Evolutionary conservation across 805 yeast genomes (phyloP).

Genomic region (Candida vartiovaarae): DNA sequence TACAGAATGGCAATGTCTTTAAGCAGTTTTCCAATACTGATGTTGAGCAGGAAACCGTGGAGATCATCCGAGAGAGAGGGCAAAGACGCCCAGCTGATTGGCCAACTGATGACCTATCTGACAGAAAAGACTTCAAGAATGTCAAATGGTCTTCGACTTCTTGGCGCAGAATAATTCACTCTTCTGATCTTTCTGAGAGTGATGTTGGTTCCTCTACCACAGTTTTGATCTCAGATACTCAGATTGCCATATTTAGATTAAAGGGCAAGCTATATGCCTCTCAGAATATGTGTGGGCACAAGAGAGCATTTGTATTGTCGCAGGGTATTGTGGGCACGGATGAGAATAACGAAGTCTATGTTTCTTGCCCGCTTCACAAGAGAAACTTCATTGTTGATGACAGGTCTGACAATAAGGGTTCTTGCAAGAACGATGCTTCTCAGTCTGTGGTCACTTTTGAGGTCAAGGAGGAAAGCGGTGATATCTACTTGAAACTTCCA

Average conservation of each 20-base stretch:
- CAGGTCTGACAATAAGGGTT: conserved; percentile 21
- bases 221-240: conserved; percentile 29
- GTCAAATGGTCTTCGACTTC: conserved; percentile 27
- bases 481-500: conserved; percentile 26
- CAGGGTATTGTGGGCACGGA: conserved; percentile 30
- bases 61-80: conserved; percentile 29
- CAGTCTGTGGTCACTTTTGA: conserved; percentile 31
- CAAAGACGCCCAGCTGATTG: conserved; percentile 32
- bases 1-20: conserved; percentile 21
- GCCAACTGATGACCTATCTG: conserved; percentile 22
- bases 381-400: conserved; percentile 26
- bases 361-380: conserved; percentile 33
- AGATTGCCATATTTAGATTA: conserved; percentile 29
- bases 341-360: conserved; percentile 24
- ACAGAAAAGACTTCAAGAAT: conserved; percentile 23
- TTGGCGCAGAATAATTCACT: conserved; percentile 25
- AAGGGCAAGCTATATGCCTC: conserved; percentile 29
- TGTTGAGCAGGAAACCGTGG: conserved; percentile 25
- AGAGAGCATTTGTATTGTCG: conserved; percentile 30
- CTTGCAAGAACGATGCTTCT: conserved; percentile 25
- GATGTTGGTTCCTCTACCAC: conserved; percentile 29
- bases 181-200: conserved; percentile 23
- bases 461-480: conserved; percentile 26
- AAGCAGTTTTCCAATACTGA: conserved; percentile 29
- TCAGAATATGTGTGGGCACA: conserved; percentile 36